Conservation (phyloP, 1,284 basidiomycete genomes). For the Gymnopus androsaceus region DNA sequence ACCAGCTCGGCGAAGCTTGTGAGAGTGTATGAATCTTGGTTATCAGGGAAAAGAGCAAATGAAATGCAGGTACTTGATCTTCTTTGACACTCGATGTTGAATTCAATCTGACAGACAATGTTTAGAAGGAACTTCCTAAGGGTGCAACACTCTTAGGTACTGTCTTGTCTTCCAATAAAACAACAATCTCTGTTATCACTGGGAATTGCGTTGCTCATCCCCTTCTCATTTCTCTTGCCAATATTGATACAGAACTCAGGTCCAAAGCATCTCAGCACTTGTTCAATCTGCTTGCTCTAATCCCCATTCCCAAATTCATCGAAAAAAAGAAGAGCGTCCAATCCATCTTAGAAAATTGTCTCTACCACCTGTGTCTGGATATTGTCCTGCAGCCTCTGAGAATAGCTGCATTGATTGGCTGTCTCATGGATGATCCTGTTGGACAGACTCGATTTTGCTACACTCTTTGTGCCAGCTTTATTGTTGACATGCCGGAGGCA, state of each 20-base stretch:
- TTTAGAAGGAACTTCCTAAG: no score
- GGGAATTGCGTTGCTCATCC: conserved; percentile 34
- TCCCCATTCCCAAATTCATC: conserved; percentile 33
- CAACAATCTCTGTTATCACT: conserved; percentile 32
- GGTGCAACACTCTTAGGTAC: conserved; percentile 33
- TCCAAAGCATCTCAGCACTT: conserved; percentile 32
- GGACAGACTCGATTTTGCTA: conserved; percentile 16
- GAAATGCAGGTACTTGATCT: conserved; percentile 29
- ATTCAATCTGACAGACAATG: conserved; percentile 17
- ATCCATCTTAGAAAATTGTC: conserved; percentile 23
- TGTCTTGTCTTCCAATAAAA: conserved; percentile 36
- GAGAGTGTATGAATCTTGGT: conserved; percentile 30
- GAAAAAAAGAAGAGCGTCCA: conserved; percentile 19
- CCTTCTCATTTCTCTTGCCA: conserved; percentile 34
- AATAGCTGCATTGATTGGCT: conserved; percentile 24
- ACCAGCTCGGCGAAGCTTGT: conserved; percentile 19
- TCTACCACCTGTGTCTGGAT: conserved; percentile 34
- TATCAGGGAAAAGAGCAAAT: conserved; percentile 30
- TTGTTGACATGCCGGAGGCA: conserved; percentile 32
- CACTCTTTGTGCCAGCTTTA: conserved; percentile 27
- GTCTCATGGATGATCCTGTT: conserved; percentile 29
- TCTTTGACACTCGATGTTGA: neutral
- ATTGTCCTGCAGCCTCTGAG: conserved; percentile 34
- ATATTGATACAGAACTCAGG: conserved; percentile 31
- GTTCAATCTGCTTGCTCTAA: conserved; percentile 29